Evolutionary conservation across 78 protist genomes (phyloP), one percentile per base, ranked within the genome.

Genomic region (Chrysochromulina parva): DNA sequence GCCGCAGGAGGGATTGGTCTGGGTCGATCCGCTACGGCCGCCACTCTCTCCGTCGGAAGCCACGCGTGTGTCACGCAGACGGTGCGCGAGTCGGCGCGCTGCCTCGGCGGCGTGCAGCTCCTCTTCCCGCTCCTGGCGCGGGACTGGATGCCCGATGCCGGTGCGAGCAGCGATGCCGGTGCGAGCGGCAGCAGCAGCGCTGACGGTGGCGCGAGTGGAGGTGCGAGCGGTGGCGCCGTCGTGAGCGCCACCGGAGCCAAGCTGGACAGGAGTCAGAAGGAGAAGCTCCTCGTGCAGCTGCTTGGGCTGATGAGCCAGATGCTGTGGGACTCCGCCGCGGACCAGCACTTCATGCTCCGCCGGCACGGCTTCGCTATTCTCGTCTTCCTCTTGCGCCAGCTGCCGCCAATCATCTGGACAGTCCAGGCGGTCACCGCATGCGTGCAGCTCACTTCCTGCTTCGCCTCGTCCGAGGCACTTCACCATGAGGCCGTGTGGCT

Each of bases 51-150:
- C 71, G 71, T 19, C 28, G 71, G 71, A 9, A 65, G 28, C 28
- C 71, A 65, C 71, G 71, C 71, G 9, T 65, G 71, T 20, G 71
- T 65, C n/a, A 65, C 71, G 28, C 14, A 19, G 28, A 10, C 71
- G 28, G 24, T 19, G 71, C 71, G 71, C 16, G 71, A 65, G 71
- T 17, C n/a, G n/a, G 71, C 71, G 71, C 71, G 26, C 16, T 19
- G 71, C 10, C 71, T 65, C n/a, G 71, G 71, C 71, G 71, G 71
- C 71, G 71, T 65, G n/a, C 28, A 19, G 28, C 24, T 65, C n/a
- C 71, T 65, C 71, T 65, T 65, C 71, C 71, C 71, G 9, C 71
- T 65, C 28, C 71, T 65, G n/a, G 71, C 71, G 28, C 71, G 71
- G 26, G 38, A 38, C 38, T 38, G 38, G 38, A 9, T 65, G 71